Evolutionary conservation across 2,329 filamentous ascomycete species (phyloP).

Genomic region (Samsoniella hepiali): DNA sequence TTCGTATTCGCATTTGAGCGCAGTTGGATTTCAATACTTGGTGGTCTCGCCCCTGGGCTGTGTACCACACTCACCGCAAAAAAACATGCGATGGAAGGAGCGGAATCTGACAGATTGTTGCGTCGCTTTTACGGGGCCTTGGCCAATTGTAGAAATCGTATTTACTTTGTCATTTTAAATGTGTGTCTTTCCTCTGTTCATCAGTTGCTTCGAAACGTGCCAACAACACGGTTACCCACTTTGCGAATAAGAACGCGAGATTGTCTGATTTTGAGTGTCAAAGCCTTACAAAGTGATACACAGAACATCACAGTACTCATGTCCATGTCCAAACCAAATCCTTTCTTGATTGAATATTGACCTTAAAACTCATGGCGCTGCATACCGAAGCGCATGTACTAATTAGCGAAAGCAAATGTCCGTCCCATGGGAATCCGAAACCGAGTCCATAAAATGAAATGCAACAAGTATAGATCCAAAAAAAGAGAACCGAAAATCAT

Average conservation of each 20-base stretch:
- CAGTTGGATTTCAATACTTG: not conserved
- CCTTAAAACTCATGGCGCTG: not conserved
- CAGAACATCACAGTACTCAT: not conserved
- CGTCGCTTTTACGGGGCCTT: conserved; percentile 4
- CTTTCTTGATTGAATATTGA: not conserved
- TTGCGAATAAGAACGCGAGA: conserved; percentile 9
- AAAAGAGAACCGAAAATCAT: not conserved
- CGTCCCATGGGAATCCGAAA: not conserved
- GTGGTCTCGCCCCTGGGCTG: not conserved
- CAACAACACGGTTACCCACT: not conserved
- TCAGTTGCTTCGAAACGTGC: not conserved
- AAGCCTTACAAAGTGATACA: too few relatives aligned
- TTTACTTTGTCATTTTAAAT: not conserved
- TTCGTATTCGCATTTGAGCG: conserved; percentile 9
- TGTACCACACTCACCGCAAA: not conserved
- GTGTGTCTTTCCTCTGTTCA: not conserved
- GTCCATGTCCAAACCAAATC: not conserved
- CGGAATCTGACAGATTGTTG: not conserved
- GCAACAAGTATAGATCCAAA: not conserved
- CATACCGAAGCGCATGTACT: not conserved
- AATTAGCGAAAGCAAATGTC: not conserved
- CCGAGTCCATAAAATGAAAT: not conserved
- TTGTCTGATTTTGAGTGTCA: too few relatives aligned
- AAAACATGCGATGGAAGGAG: conserved; percentile 6
- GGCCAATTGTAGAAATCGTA: conserved; percentile 5